These are phyloP conservation scores for Stropharia rugosoannulata DNA, from an alignment of 768 basidiomycete species.

Conservation along the genomic window DNA sequence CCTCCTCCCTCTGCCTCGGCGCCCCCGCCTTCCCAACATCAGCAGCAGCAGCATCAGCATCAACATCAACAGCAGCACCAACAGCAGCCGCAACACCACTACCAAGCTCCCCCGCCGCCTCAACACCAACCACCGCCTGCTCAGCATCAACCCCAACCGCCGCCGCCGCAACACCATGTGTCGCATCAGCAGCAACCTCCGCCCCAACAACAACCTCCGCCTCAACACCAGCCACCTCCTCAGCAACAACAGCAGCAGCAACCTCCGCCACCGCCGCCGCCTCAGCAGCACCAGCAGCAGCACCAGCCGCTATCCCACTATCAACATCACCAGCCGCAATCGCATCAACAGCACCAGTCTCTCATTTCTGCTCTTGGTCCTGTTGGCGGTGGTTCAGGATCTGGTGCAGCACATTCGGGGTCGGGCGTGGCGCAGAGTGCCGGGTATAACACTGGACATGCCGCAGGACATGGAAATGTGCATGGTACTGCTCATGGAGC, in stretches of 20 bases:
- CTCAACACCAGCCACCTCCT: constrained; percentile 9
- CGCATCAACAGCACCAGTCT: constrained; percentile 7
- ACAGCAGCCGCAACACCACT: too few relatives aligned
- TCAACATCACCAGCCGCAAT: constrained; percentile 5
- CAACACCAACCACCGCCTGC: constrained; percentile 4
- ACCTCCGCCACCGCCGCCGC: constrained; percentile 12
- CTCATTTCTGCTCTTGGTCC: constrained; percentile 5
- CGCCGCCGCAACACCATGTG: constrained; percentile 6
- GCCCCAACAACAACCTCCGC: neutral
- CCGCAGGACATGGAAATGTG: too few relatives aligned
- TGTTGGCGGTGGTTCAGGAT: neutral
- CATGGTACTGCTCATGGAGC: too few relatives aligned
- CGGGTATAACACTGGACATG: too few relatives aligned
- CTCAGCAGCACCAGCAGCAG: constrained; percentile 20
- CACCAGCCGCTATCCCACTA: neutral
- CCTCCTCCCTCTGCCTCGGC: too few relatives aligned
- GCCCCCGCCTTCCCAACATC: neutral
- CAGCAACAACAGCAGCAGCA: constrained; percentile 12
- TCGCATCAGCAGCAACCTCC: constrained; percentile 1
- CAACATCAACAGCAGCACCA: neutral
- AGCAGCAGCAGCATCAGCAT: neutral
- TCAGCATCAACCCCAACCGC: constrained; percentile 1
- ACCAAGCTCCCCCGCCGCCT: neutral
- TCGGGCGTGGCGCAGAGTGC: too few relatives aligned
- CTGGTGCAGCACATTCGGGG: too few relatives aligned